Percentiles rank a stretch among this genome's conserved stretches.
Conservation (phyloP, 2,329 filamentous ascomycete species). For the Cercospora sojina region DNA sequence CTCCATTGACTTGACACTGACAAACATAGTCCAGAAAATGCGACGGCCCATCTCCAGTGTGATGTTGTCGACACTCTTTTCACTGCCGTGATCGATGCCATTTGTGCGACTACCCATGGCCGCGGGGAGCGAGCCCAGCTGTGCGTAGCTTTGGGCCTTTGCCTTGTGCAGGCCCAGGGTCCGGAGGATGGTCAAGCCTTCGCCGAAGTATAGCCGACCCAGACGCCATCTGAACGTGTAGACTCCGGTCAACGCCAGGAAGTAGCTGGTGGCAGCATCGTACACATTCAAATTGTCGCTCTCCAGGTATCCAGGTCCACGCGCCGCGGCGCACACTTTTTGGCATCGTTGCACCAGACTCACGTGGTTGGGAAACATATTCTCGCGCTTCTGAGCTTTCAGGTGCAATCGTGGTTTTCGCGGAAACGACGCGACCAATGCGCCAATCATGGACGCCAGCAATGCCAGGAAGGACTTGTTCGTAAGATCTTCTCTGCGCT, state of each 20-base stretch:
- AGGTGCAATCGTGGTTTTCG: slow-evolving; percentile 68
- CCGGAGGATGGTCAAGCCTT: slow-evolving; percentile 67
- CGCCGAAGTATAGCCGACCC: slow-evolving; percentile 70
- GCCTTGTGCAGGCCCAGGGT: slow-evolving; percentile 65
- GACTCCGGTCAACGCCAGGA: slow-evolving; percentile 64
- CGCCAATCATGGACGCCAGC: slow-evolving; percentile 71
- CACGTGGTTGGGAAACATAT: slow-evolving; percentile 66
- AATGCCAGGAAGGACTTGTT: slow-evolving; percentile 68
- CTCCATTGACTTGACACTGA: slow-evolving; percentile 69
- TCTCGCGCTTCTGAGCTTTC: slow-evolving; percentile 63
- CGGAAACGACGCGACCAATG: slow-evolving; percentile 73
- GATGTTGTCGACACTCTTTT: slow-evolving; percentile 46
- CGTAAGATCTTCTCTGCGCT: slow-evolving; percentile 63
- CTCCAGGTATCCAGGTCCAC: slow-evolving; percentile 60
- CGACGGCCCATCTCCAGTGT: slow-evolving; percentile 56
- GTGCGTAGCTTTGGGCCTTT: slow-evolving; percentile 45
- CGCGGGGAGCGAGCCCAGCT: slow-evolving; percentile 39
- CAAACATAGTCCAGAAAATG: slow-evolving; percentile 79
- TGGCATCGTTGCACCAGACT: slow-evolving; percentile 70
- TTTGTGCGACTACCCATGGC: slow-evolving; percentile 40
- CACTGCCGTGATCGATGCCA: slow-evolving; percentile 39
- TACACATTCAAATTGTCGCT: slow-evolving; percentile 56
- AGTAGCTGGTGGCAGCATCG: slow-evolving; percentile 73
- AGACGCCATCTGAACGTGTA: slow-evolving; percentile 68
- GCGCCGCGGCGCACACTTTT: slow-evolving; percentile 65